Evolutionary conservation across 768 basidiomycete genomes (phyloP).

Genomic region (Baorangia bicolor): DNA sequence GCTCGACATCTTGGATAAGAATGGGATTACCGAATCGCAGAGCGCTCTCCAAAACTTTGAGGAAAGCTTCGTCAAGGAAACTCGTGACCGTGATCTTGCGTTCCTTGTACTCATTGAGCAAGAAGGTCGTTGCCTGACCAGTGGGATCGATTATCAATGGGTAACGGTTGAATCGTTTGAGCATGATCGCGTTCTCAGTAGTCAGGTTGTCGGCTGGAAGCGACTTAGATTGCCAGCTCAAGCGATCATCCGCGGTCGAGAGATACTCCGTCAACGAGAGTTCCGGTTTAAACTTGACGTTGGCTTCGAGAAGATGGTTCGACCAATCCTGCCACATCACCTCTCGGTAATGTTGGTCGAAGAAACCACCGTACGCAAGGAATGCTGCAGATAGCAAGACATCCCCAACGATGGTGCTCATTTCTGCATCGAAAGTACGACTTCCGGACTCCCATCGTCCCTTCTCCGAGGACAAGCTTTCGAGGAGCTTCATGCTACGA

Average conservation of each 20-base stretch:
- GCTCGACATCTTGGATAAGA: slow-evolving; percentile 97
- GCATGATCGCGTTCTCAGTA: slow-evolving; percentile 99
- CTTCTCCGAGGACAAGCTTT: slow-evolving; percentile 92
- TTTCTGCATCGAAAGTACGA: slow-evolving; percentile 93
- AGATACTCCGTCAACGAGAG: slow-evolving; percentile 93
- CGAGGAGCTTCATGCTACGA: slow-evolving; percentile 92
- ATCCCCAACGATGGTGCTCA: slow-evolving; percentile 98
- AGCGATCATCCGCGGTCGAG: slow-evolving; percentile 93
- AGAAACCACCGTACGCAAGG: slow-evolving; percentile 96
- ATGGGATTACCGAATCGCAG: slow-evolving; percentile 97
- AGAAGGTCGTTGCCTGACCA: slow-evolving; percentile 92
- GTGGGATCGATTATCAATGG: slow-evolving; percentile 98
- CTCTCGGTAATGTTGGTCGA: slow-evolving; percentile 97
- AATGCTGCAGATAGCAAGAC: slow-evolving; percentile 94
- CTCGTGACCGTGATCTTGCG: slow-evolving; percentile 98
- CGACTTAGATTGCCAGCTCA: slow-evolving; percentile 93
- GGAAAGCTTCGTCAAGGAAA: slow-evolving; percentile 97
- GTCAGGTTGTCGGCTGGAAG: slow-evolving; percentile 95
- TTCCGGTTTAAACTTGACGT: slow-evolving; percentile 88
- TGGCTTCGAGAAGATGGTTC: slow-evolving; percentile 82
- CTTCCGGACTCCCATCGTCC: slow-evolving; percentile 94
- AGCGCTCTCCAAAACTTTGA: slow-evolving; percentile 98
- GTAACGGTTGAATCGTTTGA: slow-evolving; percentile 96
- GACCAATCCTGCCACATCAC: slow-evolving; percentile 97
- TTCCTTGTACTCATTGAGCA: slow-evolving; percentile 92